Conservation (phyloP, 108 stramenopile species). For the Stephanodiscus minutulus region DNA sequence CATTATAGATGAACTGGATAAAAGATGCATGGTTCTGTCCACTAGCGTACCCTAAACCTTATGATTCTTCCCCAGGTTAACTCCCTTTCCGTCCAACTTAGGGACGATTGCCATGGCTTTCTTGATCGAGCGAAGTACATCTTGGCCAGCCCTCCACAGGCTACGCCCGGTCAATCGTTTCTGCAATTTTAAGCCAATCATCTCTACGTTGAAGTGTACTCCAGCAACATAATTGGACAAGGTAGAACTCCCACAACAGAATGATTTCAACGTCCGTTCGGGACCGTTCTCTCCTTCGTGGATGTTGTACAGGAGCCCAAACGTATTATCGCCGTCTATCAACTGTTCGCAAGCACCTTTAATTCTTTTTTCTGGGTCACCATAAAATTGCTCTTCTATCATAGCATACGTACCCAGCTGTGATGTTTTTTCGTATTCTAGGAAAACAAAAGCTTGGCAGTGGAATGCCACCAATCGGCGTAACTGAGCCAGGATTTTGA, state of each 20-base stretch:
- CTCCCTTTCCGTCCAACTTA: background rate
- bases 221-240: background rate
- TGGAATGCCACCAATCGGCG: too few relatives aligned
- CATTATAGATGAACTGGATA: background rate
- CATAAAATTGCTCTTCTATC: too few relatives aligned
- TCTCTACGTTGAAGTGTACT: background rate
- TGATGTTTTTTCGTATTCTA: too few relatives aligned
- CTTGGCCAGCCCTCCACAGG: background rate
- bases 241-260: background rate
- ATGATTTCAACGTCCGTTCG: background rate
- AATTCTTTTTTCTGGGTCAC: background rate
- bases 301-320: background rate
- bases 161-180: background rate
- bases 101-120: background rate
- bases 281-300: background rate
- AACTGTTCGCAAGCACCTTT: background rate
- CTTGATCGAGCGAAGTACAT: background rate
- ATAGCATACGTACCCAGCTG: too few relatives aligned
- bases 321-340: background rate
- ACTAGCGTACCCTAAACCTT: background rate
- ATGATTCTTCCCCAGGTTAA: background rate
- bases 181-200: background rate
- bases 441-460: too few relatives aligned
- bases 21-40: background rate
- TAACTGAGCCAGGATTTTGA: too few relatives aligned